These are phyloP conservation scores for Stephanodiscus triporus DNA, from an alignment of 108 stramenopile genomes.

Conservation along the genomic window DNA sequence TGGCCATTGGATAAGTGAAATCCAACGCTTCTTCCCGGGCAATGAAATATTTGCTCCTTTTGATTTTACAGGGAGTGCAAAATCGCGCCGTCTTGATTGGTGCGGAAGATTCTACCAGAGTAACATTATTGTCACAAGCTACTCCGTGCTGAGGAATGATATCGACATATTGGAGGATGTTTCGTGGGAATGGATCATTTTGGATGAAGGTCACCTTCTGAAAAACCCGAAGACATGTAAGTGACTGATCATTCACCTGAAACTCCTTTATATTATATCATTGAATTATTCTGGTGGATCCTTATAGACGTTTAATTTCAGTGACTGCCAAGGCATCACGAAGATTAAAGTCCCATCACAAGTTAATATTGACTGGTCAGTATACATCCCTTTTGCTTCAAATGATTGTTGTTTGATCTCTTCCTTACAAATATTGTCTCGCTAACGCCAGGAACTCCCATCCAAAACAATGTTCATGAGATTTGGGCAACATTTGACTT, in stretches of 20 bases:
- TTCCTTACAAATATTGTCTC: conserved; percentile 51
- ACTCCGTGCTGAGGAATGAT: conserved; percentile 73
- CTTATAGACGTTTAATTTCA: neutral
- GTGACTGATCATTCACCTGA: neutral
- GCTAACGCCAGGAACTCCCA: conserved; percentile 74
- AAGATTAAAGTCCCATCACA: conserved; percentile 65
- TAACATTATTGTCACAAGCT: conserved; percentile 91
- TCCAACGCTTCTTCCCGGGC: conserved; percentile 66
- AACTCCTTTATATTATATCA: neutral
- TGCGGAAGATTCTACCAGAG: conserved; percentile 26
- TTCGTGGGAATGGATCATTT: conserved; percentile 79
- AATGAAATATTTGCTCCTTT: conserved; percentile 55
- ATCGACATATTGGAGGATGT: conserved; percentile 54
- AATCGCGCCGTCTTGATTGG: conserved; percentile 36
- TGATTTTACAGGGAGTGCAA: conserved; percentile 48
- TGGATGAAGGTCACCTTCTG: conserved; percentile 95
- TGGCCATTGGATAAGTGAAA: conserved; percentile 85
- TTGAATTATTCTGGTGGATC: neutral
- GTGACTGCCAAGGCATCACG: conserved; percentile 86
- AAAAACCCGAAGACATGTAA: conserved; percentile 89
- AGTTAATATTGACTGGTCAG: conserved; percentile 82
- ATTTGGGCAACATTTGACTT: conserved; percentile 98
- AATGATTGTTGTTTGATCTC: conserved; percentile 61
- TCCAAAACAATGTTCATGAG: conserved; percentile 98
- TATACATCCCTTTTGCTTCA: conserved; percentile 58